Base-by-base conservation (phyloP, 169 alveolate genomes). In the Plasmodium vivax region DNA sequence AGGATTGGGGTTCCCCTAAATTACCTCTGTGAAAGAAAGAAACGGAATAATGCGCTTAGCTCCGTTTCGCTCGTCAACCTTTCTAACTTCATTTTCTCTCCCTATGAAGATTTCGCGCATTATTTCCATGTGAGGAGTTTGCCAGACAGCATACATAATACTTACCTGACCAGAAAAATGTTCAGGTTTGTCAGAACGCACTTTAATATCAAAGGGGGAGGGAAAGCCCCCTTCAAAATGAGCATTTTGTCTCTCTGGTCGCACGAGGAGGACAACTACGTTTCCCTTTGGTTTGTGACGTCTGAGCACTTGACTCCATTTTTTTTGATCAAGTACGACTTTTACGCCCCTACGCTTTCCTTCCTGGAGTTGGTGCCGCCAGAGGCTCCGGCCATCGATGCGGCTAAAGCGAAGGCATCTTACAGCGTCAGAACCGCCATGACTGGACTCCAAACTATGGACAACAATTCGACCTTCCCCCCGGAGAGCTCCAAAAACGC, bases 231-330 rank as follows among this genome's bases (percentile, higher is more conserved):
- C 10, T n/a, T 14, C 30, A 73, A 51, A 19, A 62, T 30, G 41
- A 82, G 74, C 23, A 92, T 92, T 51, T 30, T 92, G 45, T 92
- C 95, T 23, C 41, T 82, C 10, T 92, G 95, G 95, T n/a, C 87
- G 38, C 95, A 92, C 27, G 82, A 92, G 38, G 34, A 71, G 12
- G 92, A 83, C 3, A 92, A 92, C 23, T 82, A 47, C 41, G 30
- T 82, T 23, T 82, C 92, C 5, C 79, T 92, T 10, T 92, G 95
- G 95, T 56, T 82, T 23, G 47, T 41, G 6, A 45, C 95, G 10
- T 43, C 92, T 2, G 47, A 54, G 16, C 54, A 38, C 38, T 36
- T 82, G 45, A 92, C 91, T 71, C 95, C 95, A 32, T 92, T 71
- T 82, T 92, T 92, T 82, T 27, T 92, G 43, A 41, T 72, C 12